Percentiles rank a stretch among this genome's conserved stretches.
Conservation (phyloP, 345 rosid genomes). For the Mercurialis annua region DNA sequence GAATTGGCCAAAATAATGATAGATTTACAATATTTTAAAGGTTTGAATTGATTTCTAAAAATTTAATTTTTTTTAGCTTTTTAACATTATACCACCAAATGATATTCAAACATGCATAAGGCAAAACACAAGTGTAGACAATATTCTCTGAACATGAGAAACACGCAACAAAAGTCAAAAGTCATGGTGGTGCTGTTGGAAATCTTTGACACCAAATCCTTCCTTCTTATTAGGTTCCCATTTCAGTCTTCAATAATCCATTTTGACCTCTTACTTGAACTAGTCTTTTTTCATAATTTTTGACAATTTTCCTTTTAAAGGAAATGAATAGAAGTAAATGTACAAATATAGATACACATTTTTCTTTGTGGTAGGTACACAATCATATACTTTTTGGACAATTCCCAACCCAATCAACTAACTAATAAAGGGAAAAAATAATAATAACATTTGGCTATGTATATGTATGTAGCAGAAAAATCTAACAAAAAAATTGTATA, state of each 20-base stretch:
- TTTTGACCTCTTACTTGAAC: background rate
- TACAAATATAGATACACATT: background rate
- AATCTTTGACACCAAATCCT: background rate
- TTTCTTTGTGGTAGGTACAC: conserved; percentile 5
- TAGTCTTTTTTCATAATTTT: too few species aligned
- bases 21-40: too few species aligned
- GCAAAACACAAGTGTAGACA: background rate
- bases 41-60: too few species aligned
- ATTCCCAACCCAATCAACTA: background rate
- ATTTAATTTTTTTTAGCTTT: too few species aligned
- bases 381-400: background rate
- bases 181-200: background rate
- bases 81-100: too few species aligned
- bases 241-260: background rate
- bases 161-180: background rate
- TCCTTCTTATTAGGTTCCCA: background rate
- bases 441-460: background rate
- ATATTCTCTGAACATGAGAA: background rate
- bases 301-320: too few species aligned
- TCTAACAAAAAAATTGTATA: background rate
- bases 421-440: background rate
- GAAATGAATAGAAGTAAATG: background rate
- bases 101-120: too few species aligned
- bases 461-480: background rate
- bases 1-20: too few species aligned